Conservation (phyloP, 352 stramenopile genomes). For the Phytophthora citrophthora region DNA sequence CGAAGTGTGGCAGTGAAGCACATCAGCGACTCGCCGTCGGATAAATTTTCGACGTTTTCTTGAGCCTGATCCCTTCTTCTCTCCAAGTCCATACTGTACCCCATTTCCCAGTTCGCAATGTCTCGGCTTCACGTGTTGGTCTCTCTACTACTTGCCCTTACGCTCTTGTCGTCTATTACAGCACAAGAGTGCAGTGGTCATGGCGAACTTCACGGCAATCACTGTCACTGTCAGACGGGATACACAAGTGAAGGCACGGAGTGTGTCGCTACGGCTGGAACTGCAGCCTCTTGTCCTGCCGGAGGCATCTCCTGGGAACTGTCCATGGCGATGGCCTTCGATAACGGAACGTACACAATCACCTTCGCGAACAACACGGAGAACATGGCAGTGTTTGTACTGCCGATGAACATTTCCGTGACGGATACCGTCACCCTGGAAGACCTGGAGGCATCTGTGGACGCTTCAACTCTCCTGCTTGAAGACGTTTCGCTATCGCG, state of each 20-base stretch:
- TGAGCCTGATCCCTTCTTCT: conserved; percentile 8
- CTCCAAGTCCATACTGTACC: not conserved
- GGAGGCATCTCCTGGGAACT: conserved; percentile 50
- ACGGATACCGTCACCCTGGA: conserved; percentile 22
- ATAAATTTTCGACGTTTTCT: not conserved
- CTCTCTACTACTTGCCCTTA: not conserved
- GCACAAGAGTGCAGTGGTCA: conserved; percentile 50
- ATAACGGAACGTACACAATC: conserved; percentile 52
- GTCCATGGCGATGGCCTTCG: conserved; percentile 48
- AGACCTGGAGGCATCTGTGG: conserved; percentile 34
- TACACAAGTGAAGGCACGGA: conserved; percentile 51
- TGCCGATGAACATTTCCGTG: conserved; percentile 36
- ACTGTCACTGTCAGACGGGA: conserved; percentile 51
- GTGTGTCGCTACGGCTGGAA: conserved; percentile 31
- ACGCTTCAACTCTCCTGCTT: conserved; percentile 27
- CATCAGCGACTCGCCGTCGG: conserved; percentile 9
- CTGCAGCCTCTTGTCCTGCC: conserved; percentile 32
- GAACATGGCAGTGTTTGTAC: conserved; percentile 52
- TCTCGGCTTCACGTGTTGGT: not conserved
- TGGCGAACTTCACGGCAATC: conserved; percentile 46
- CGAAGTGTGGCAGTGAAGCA: not conserved
- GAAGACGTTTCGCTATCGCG: conserved; percentile 50
- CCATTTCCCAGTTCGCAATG: conserved; percentile 16
- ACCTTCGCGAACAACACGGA: conserved; percentile 50
- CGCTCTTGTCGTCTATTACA: conserved; percentile 13